phyloP scores from a whole-genome alignment of 2,329 filamentous ascomycete genomes.

The Sclerotinia nivalis region DNA sequence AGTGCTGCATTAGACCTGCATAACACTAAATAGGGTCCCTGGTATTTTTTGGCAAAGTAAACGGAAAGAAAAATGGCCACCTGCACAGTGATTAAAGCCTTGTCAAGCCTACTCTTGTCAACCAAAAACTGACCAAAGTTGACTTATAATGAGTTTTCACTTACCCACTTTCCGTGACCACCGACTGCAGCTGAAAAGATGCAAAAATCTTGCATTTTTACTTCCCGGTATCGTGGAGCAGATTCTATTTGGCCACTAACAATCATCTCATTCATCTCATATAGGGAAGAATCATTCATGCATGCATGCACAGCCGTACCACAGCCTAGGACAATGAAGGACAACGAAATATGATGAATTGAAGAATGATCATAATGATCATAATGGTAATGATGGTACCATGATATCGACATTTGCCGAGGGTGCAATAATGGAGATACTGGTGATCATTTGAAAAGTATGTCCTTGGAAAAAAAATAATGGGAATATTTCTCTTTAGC shows the following conservation, averaged over 20 bases:
- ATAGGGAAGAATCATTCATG: background rate
- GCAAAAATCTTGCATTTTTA: slow-evolving; percentile 19
- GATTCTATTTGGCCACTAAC: slow-evolving; percentile 20
- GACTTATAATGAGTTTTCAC: background rate
- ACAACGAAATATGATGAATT: slow-evolving; percentile 11
- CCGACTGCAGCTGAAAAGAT: slow-evolving; percentile 22
- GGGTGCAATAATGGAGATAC: slow-evolving; percentile 2
- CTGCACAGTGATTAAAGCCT: slow-evolving; percentile 15
- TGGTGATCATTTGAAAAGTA: background rate
- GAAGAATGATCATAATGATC: background rate
- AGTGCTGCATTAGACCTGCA: slow-evolving; percentile 22
- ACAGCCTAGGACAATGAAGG: slow-evolving; percentile 11
- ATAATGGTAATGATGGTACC: background rate
- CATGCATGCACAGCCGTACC: slow-evolving; percentile 24
- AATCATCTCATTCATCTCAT: background rate
- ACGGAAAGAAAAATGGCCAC: slow-evolving; percentile 11
- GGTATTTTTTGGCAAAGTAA: background rate
- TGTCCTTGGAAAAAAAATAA: background rate
- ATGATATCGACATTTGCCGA: background rate
- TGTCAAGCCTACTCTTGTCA: background rate
- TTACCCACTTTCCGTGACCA: slow-evolving; percentile 23
- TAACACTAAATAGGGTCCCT: slow-evolving; percentile 18
- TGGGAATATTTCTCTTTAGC: background rate
- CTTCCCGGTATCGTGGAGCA: slow-evolving; percentile 23
- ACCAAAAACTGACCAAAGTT: slow-evolving; percentile 3